These are phyloP conservation scores for Avena sativa DNA, from an alignment of 176 grass and related monocot species.

Conservation along the genomic window DNA sequence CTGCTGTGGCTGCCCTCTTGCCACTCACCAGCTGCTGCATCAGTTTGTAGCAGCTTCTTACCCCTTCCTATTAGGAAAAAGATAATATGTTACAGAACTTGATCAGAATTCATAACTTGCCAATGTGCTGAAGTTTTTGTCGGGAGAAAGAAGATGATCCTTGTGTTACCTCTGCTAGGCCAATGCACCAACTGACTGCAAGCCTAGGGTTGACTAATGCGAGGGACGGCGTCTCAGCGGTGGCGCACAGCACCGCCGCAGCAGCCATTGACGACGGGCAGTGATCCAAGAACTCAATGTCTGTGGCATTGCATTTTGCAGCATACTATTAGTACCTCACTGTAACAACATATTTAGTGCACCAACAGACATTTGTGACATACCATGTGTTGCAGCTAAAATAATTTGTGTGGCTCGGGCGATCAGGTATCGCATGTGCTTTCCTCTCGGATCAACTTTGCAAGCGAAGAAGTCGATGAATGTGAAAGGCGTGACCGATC, in stretches of 20 bases:
- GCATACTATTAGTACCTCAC: not conserved
- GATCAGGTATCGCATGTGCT: slow-evolving; percentile 60
- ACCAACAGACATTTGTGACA: not conserved
- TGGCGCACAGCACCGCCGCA: slow-evolving; percentile 80
- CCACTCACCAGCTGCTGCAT: slow-evolving; percentile 64
- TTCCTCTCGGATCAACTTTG: slow-evolving; percentile 77
- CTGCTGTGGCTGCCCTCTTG: slow-evolving; percentile 46
- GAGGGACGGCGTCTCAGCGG: slow-evolving; percentile 56
- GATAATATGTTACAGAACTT: not conserved
- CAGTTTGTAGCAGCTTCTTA: slow-evolving; percentile 70
- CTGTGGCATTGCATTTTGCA: slow-evolving; percentile 48
- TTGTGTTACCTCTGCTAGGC: slow-evolving; percentile 74
- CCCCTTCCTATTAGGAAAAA: slow-evolving; percentile 63
- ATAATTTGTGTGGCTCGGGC: slow-evolving; percentile 66
- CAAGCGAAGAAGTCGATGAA: slow-evolving; percentile 94
- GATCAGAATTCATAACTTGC: not conserved
- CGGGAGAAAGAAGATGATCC: not conserved
- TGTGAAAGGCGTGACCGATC: slow-evolving; percentile 81
- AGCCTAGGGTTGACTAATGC: slow-evolving; percentile 49
- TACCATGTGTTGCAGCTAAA: slow-evolving; percentile 75
- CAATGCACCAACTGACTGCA: slow-evolving; percentile 80
- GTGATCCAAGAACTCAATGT: slow-evolving; percentile 76
- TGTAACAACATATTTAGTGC: not conserved
- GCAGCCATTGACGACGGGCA: slow-evolving; percentile 81
- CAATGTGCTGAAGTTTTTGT: slow-evolving; percentile 1